phyloP scores from a whole-genome alignment of 306 rosid genomes.

The Medicago lupulina region DNA sequence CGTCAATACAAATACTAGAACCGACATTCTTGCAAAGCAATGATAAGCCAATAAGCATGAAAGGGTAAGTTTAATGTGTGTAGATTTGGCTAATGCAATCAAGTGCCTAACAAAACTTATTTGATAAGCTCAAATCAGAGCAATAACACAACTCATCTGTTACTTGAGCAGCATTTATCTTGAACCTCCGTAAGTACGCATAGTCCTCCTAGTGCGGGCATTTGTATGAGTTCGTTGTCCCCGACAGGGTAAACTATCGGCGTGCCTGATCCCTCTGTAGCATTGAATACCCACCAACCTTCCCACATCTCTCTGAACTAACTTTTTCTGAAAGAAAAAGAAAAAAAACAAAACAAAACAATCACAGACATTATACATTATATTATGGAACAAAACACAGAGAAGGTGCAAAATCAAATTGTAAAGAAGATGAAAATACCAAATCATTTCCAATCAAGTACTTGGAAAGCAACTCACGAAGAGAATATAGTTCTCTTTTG shows the following conservation, averaged over 20 bases:
- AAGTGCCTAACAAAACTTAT: slow-evolving; percentile 36
- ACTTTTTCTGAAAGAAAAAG: slow-evolving; percentile 45
- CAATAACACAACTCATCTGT: slow-evolving; percentile 38
- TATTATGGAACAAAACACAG: slow-evolving; percentile 24
- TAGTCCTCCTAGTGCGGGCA: slow-evolving; percentile 63
- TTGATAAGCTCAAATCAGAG: slow-evolving; percentile 30
- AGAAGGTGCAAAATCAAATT: neutral
- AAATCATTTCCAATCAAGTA: slow-evolving; percentile 69
- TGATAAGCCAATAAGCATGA: slow-evolving; percentile 2
- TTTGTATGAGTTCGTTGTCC: slow-evolving; percentile 75
- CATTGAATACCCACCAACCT: slow-evolving; percentile 61
- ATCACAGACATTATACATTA: slow-evolving; percentile 4
- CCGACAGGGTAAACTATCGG: slow-evolving; percentile 60
- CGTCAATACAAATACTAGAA: slow-evolving; percentile 2
- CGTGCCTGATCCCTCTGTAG: slow-evolving; percentile 67
- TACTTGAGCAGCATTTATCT: slow-evolving; percentile 40
- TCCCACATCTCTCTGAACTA: slow-evolving; percentile 55
- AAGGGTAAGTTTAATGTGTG: slow-evolving; percentile 13
- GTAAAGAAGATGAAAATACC: slow-evolving; percentile 42
- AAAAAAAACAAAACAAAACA: neutral
- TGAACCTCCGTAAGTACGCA: slow-evolving; percentile 38
- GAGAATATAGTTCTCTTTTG: slow-evolving; percentile 61
- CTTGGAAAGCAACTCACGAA: slow-evolving; percentile 69
- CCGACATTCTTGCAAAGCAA: slow-evolving; percentile 9
- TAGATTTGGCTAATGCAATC: no score